Evolutionary conservation across 2,329 filamentous ascomycete species (phyloP).

Genomic region (Phialophora expanda): DNA sequence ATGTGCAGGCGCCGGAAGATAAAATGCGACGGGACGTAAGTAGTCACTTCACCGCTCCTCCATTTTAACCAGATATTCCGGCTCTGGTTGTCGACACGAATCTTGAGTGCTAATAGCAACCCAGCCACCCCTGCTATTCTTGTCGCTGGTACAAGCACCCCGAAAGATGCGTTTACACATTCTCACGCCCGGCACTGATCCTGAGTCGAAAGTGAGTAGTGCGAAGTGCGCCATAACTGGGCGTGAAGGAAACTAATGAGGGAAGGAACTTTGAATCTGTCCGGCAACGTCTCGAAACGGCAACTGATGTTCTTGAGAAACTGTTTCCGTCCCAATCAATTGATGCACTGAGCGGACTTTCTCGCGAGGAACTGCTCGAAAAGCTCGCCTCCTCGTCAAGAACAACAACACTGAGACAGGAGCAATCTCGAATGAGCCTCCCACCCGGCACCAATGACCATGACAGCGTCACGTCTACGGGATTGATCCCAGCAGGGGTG

Average conservation of each 20-base stretch:
- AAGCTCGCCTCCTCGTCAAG: neutral
- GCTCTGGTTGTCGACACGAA: neutral
- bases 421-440: neutral
- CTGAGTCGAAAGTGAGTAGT: constrained; percentile 24
- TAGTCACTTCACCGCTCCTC: neutral
- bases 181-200: constrained; percentile 20
- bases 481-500: neutral
- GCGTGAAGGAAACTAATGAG: neutral
- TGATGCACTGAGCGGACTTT: constrained; percentile 16
- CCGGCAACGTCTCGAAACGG: constrained; percentile 22
- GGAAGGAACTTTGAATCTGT: constrained; percentile 25
- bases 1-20: constrained; percentile 15
- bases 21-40: constrained; percentile 19
- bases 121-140: constrained; percentile 26
- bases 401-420: neutral
- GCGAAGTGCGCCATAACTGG: neutral
- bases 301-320: constrained; percentile 22
- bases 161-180: constrained; percentile 24
- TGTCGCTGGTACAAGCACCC: constrained; percentile 29
- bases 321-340: constrained; percentile 19
- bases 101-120: neutral
- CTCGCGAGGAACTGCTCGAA: constrained; percentile 21
- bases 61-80: neutral
- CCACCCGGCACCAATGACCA: neutral
- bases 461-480: neutral